Evolutionary conservation across 495 filamentous ascomycete species (phyloP).

Genomic region (Aspergillus coremiiformis): DNA sequence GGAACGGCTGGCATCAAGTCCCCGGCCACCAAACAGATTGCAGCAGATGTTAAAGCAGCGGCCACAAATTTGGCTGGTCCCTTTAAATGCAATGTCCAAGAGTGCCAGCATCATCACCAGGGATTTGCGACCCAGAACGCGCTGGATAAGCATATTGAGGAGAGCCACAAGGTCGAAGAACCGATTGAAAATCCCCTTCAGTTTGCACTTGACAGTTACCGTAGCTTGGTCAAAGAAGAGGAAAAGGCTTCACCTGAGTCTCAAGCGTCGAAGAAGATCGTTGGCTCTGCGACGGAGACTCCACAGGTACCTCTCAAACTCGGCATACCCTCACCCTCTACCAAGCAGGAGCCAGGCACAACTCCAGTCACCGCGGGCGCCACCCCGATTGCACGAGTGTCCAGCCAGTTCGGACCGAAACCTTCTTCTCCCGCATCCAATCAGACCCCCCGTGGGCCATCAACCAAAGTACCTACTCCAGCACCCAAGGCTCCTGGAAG

Average conservation of each 20-base stretch:
- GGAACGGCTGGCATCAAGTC: constrained; percentile 25
- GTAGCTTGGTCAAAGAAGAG: constrained; percentile 29
- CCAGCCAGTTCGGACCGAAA: constrained; percentile 34
- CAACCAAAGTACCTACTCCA: constrained; percentile 22
- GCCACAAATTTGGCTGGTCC: constrained; percentile 22
- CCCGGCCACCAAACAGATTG: constrained; percentile 25
- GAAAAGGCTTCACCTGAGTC: constrained; percentile 23
- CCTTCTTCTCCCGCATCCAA: constrained; percentile 36
- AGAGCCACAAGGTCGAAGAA: constrained; percentile 41
- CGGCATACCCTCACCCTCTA: constrained; percentile 21
- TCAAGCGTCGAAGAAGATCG: constrained; percentile 18
- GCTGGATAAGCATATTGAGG: constrained; percentile 42
- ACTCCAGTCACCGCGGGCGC: constrained; percentile 29
- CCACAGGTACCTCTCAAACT: constrained; percentile 21
- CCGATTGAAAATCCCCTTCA: constrained; percentile 40
- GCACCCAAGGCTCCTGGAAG: constrained; percentile 21
- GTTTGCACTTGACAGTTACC: constrained; percentile 41
- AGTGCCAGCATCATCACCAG: constrained; percentile 40
- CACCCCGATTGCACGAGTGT: constrained; percentile 38
- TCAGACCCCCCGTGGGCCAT: constrained; percentile 31
- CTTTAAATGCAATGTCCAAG: constrained; percentile 38
- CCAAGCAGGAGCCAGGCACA: constrained; percentile 27
- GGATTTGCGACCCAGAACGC: constrained; percentile 40
- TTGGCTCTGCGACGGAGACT: constrained; percentile 10
- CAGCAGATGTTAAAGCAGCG: constrained; percentile 28